Conservation (phyloP, 768 basidiomycete genomes). For the Galerina marginata region DNA sequence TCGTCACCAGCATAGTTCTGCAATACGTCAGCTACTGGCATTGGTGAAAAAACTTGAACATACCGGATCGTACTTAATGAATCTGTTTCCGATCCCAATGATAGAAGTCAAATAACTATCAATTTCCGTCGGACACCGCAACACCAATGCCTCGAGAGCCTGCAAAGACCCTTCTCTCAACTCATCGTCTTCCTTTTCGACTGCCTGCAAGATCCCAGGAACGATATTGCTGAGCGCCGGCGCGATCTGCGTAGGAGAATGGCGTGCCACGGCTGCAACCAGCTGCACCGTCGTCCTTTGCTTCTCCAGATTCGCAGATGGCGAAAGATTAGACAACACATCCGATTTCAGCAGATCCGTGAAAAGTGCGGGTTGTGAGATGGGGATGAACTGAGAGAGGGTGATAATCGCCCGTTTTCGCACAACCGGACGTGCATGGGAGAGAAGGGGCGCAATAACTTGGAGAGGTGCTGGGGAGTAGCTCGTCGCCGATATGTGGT, state of each 20-base stretch:
- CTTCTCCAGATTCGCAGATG: slow-evolving; percentile 62
- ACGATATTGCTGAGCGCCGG: slow-evolving; percentile 66
- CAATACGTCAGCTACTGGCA: neutral
- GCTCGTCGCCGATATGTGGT: slow-evolving; percentile 59
- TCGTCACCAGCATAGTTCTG: slow-evolving; percentile 60
- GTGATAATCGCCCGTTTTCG: slow-evolving; percentile 92
- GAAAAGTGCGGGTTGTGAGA: slow-evolving; percentile 68
- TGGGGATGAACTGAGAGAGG: slow-evolving; percentile 81
- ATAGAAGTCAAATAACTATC: slow-evolving; percentile 73
- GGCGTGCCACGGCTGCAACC: slow-evolving; percentile 78
- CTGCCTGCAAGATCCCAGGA: slow-evolving; percentile 71
- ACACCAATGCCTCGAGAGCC: slow-evolving; percentile 85
- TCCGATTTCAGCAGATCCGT: slow-evolving; percentile 60
- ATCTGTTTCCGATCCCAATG: slow-evolving; percentile 71
- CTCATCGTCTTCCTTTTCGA: slow-evolving; percentile 82
- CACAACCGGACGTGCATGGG: slow-evolving; percentile 82
- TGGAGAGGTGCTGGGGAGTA: slow-evolving; percentile 64
- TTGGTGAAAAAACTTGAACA: slow-evolving; percentile 27
- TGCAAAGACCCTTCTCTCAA: slow-evolving; percentile 80
- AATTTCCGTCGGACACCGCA: slow-evolving; percentile 85
- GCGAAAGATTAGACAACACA: slow-evolving; percentile 62
- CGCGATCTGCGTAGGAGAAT: slow-evolving; percentile 71
- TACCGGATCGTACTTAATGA: slow-evolving; percentile 94
- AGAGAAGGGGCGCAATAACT: slow-evolving; percentile 73
- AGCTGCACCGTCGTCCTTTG: slow-evolving; percentile 82